Evolutionary conservation across 2,329 filamentous ascomycete genomes (phyloP).

Genomic region (Diaporthe batatas): DNA sequence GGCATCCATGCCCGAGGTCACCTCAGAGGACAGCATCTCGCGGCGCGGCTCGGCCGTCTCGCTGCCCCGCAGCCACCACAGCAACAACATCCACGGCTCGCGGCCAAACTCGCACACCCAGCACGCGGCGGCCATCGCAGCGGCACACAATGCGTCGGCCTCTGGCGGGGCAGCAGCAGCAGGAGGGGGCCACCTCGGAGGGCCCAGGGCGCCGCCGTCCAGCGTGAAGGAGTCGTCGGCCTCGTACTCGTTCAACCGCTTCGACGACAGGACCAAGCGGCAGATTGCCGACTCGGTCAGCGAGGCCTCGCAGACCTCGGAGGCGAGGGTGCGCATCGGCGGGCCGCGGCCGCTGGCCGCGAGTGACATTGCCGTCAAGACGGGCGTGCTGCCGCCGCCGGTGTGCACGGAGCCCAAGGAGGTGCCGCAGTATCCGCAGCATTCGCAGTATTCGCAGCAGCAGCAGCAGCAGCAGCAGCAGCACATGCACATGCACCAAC

Average conservation of each 20-base stretch:
- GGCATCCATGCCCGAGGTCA: slow-evolving; percentile 37
- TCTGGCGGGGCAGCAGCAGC: neutral
- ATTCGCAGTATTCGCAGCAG: neutral
- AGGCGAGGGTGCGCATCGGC: slow-evolving; percentile 30
- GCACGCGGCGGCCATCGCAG: slow-evolving; percentile 41
- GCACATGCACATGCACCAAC: neutral
- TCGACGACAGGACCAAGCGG: slow-evolving; percentile 38
- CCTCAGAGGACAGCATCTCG: slow-evolving; percentile 42
- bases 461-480: neutral
- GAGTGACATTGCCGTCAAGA: slow-evolving; percentile 44
- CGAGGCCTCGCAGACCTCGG: slow-evolving; percentile 38
- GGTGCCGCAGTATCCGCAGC: neutral
- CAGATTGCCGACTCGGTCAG: slow-evolving; percentile 36
- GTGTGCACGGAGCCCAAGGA: slow-evolving; percentile 38
- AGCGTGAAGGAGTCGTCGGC: slow-evolving; percentile 24
- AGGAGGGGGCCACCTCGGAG: slow-evolving; percentile 19
- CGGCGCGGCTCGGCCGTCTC: slow-evolving; percentile 38
- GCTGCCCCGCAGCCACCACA: slow-evolving; percentile 4
- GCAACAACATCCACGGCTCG: slow-evolving; percentile 4
- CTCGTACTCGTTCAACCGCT: slow-evolving; percentile 36
- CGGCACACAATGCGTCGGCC: slow-evolving; percentile 1
- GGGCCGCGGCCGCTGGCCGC: slow-evolving; percentile 38
- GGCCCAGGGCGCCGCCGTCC: slow-evolving; percentile 36
- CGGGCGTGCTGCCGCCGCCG: slow-evolving; percentile 37
- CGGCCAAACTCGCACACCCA: slow-evolving; percentile 39